Evolutionary conservation across 2,329 filamentous ascomycete genomes (phyloP).

Genomic region (Pyrenochaeta sp.): DNA sequence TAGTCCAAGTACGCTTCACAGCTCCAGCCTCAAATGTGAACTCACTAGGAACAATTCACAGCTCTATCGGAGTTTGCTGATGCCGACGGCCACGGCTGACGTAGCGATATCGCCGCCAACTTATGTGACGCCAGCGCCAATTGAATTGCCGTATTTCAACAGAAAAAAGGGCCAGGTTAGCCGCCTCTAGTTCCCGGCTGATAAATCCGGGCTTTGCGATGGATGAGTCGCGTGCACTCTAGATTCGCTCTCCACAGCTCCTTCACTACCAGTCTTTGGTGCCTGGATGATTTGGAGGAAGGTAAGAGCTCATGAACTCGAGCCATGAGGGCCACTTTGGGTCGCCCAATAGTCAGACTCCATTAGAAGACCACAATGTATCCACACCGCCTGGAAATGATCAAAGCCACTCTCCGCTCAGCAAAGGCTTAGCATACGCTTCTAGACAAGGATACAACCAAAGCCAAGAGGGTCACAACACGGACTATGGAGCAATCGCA

Average conservation of each 20-base stretch:
- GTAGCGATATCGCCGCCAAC: background rate
- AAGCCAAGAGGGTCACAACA: background rate
- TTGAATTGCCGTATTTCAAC: background rate
- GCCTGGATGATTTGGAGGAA: background rate
- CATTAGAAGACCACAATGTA: slow-evolving; percentile 5
- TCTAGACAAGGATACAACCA: background rate
- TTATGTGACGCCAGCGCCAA: background rate
- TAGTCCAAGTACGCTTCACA: too few species aligned
- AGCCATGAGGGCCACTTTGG: slow-evolving; percentile 1
- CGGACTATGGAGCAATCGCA: background rate
- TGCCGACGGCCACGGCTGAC: slow-evolving; percentile 8
- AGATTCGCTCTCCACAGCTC: background rate
- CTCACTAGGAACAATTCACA: slow-evolving; percentile 6
- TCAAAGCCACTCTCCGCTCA: background rate
- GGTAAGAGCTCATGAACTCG: slow-evolving; percentile 5
- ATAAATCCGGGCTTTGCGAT: slow-evolving; percentile 1
- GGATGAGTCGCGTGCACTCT: background rate
- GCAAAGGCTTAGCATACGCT: background rate
- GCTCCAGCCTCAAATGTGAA: background rate
- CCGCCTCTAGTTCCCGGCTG: background rate
- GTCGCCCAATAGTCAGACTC: slow-evolving; percentile 1
- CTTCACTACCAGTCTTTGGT: background rate
- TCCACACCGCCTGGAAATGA: background rate
- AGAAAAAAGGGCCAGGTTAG: background rate
- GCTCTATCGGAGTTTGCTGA: background rate